Evolutionary conservation across 768 basidiomycete species (phyloP).

Genomic region (Agrocybe pediades): DNA sequence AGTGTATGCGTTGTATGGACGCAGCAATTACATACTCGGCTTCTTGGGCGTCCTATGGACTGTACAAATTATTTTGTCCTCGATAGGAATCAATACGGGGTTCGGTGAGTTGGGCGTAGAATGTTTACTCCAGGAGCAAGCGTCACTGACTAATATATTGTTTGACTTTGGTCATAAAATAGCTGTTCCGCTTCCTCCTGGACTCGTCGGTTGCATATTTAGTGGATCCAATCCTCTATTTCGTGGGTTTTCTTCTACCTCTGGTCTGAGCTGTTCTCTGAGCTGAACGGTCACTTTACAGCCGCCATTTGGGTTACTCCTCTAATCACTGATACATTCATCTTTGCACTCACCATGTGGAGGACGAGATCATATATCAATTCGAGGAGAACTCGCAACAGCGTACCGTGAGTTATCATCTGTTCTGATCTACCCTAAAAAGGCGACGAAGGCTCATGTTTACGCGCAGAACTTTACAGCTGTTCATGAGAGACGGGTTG

Average conservation of each 20-base stretch:
- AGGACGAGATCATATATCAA: constrained; percentile 13
- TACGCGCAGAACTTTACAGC: constrained; percentile 15
- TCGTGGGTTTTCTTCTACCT: too few relatives aligned
- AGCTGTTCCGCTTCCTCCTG: constrained; percentile 26
- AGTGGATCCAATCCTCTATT: neutral
- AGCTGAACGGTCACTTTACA: neutral
- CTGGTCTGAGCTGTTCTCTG: too few relatives aligned
- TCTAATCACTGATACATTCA: constrained; percentile 15
- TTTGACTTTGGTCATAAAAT: too few relatives aligned
- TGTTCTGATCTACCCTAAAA: neutral
- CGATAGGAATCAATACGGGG: constrained; percentile 22
- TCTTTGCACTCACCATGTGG: constrained; percentile 20
- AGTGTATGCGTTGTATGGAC: constrained; percentile 29
- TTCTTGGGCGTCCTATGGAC: constrained; percentile 24
- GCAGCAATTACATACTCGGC: constrained; percentile 16
- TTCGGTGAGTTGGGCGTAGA: constrained; percentile 18
- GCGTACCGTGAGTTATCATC: neutral
- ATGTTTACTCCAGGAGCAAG: neutral
- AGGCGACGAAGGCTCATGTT: neutral
- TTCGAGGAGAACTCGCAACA: neutral
- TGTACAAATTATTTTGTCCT: constrained; percentile 24
- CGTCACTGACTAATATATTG: neutral
- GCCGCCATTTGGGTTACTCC: constrained; percentile 20
- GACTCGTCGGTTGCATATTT: constrained; percentile 20
- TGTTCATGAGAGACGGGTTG: constrained; percentile 20